These are phyloP conservation scores for Pseudocercospora vitis DNA, from an alignment of 2,329 filamentous ascomycete genomes.

Conservation along the genomic window DNA sequence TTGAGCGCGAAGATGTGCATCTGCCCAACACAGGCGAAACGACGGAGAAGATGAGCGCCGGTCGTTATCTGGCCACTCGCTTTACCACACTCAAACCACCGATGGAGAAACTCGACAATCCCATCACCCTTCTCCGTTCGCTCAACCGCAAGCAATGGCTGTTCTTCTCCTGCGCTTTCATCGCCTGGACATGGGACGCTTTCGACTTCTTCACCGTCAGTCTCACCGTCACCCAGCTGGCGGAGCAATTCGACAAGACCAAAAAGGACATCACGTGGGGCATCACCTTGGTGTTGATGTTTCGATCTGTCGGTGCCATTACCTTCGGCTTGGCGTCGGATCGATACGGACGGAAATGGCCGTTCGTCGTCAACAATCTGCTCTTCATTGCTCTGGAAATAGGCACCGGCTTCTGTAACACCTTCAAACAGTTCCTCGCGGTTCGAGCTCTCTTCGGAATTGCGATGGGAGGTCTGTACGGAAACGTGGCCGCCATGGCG, in stretches of 20 bases:
- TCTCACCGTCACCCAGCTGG: conserved; percentile 55
- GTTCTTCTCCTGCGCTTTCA: conserved; percentile 53
- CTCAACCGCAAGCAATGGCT: conserved; percentile 59
- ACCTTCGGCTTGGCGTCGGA: conserved; percentile 52
- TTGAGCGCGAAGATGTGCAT: conserved; percentile 22
- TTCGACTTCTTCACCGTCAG: conserved; percentile 66
- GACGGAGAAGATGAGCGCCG: conserved; percentile 39
- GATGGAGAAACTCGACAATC: conserved; percentile 56
- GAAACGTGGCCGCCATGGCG: conserved; percentile 62
- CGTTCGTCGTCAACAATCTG: conserved; percentile 61
- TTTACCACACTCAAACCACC: conserved; percentile 57
- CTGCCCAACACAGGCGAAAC: conserved; percentile 24
- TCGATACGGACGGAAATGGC: conserved; percentile 41
- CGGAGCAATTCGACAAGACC: conserved; percentile 54
- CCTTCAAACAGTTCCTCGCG: conserved; percentile 59
- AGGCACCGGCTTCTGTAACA: conserved; percentile 60
- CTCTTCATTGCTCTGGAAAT: conserved; percentile 63
- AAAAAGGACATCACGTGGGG: conserved; percentile 63
- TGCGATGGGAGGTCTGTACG: conserved; percentile 64
- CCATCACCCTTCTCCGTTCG: conserved; percentile 52
- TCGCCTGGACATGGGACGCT: conserved; percentile 57
- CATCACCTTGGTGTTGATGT: conserved; percentile 59
- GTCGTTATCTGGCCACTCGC: conserved; percentile 55
- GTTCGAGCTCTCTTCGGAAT: conserved; percentile 62
- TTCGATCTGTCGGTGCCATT: conserved; percentile 59